Evolutionary conservation across 176 grass and related monocot genomes (phyloP).

Genomic region (Carex littledalei): DNA sequence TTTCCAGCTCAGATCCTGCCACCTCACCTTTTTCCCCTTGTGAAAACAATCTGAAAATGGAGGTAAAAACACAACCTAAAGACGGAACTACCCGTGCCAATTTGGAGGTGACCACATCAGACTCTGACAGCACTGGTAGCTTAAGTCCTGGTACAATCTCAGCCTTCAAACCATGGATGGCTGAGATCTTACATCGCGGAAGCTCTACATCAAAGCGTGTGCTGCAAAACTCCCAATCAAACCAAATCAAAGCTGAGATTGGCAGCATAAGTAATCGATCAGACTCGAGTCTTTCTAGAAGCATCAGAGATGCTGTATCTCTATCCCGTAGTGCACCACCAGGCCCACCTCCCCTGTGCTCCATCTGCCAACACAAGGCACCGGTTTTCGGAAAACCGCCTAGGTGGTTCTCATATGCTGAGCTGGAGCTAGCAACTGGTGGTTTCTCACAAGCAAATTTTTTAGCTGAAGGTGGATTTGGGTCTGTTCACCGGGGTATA

Average conservation of each 20-base stretch:
- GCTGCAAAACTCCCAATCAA: slow-evolving; percentile 57
- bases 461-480: slow-evolving; percentile 96
- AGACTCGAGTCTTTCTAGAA: slow-evolving; percentile 76
- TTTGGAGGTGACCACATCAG: slow-evolving; percentile 55
- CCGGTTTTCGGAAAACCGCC: slow-evolving; percentile 97
- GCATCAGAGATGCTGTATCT: slow-evolving; percentile 85
- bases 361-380: slow-evolving; percentile 96
- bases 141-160: slow-evolving; percentile 55
- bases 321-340: slow-evolving; percentile 68
- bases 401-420: slow-evolving; percentile 88
- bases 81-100: slow-evolving; percentile 30
- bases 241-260: slow-evolving; percentile 58
- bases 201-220: slow-evolving; percentile 33
- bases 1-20: slow-evolving; percentile 93
- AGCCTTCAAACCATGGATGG: slow-evolving; percentile 77
- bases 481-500: slow-evolving; percentile 93
- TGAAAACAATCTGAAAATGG: slow-evolving; percentile 71
- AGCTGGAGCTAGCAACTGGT: slow-evolving; percentile 89
- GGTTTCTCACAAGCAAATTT: slow-evolving; percentile 95
- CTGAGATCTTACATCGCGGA: slow-evolving; percentile 49
- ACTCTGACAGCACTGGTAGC: slow-evolving; percentile 66
- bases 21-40: slow-evolving; percentile 72
- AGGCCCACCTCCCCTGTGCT: slow-evolving; percentile 90
- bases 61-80: slow-evolving; percentile 32
- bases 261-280: slow-evolving; percentile 58